phyloP scores from a whole-genome alignment of 768 basidiomycete species.

The Leccinum aurantiacum region DNA sequence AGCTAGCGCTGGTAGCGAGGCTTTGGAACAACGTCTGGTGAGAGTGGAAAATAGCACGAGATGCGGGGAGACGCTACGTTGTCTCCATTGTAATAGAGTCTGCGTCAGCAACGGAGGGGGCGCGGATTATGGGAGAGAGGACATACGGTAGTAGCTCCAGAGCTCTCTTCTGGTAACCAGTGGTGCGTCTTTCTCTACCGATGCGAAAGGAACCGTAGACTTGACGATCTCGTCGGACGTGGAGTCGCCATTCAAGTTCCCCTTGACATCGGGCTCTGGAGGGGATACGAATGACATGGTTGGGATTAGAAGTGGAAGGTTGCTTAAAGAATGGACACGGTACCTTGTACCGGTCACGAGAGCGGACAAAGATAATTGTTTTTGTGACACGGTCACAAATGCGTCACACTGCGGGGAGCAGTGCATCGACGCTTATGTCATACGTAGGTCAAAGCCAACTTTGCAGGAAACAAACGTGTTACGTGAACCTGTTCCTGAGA shows the following conservation, averaged over 20 bases:
- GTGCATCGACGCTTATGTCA: too few relatives aligned
- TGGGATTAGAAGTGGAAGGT: background rate
- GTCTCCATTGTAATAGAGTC: conserved; percentile 74
- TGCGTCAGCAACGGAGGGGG: background rate
- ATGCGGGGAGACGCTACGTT: conserved; percentile 47
- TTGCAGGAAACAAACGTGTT: too few relatives aligned
- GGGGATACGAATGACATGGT: conserved; percentile 17
- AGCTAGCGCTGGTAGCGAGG: conserved; percentile 69
- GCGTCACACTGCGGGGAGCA: too few relatives aligned
- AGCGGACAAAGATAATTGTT: background rate
- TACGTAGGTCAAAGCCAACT: too few relatives aligned
- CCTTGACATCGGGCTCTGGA: conserved; percentile 14
- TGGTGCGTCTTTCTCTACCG: conserved; percentile 55
- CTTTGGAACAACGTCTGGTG: conserved; percentile 70
- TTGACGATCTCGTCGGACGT: conserved; percentile 12
- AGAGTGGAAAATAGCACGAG: background rate
- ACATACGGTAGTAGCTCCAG: conserved; percentile 74
- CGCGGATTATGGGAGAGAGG: background rate
- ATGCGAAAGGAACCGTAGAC: conserved; percentile 37
- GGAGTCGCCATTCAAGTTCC: conserved; percentile 1
- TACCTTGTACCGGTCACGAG: conserved; percentile 8
- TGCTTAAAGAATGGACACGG: background rate
- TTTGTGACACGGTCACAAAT: too few relatives aligned
- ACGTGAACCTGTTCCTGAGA: too few relatives aligned
- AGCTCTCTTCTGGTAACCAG: conserved; percentile 70